Conservation (phyloP, 345 rosid species). For the Acer saccharum region DNA sequence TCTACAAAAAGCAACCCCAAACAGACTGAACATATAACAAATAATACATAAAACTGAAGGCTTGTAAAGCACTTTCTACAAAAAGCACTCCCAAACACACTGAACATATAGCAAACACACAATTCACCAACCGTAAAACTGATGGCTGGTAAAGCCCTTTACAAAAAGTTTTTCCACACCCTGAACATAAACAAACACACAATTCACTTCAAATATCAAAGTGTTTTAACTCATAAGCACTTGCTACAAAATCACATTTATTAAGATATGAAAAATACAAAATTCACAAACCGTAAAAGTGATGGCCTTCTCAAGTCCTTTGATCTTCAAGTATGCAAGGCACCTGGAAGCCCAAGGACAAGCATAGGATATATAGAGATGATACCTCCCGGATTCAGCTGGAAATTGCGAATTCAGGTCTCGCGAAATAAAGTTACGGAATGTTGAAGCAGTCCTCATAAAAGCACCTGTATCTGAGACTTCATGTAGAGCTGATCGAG, state of each 20-base stretch:
- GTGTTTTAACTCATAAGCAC: no score
- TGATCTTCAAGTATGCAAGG: slow-evolving; percentile 76
- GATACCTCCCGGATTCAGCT: slow-evolving; percentile 87
- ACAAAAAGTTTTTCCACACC: no score
- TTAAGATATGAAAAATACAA: neutral
- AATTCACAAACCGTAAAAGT: slow-evolving; percentile 65
- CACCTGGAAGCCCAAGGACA: slow-evolving; percentile 98
- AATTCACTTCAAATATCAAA: no score
- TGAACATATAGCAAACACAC: neutral
- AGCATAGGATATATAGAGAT: slow-evolving; percentile 90
- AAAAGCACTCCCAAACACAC: neutral
- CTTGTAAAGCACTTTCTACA: neutral
- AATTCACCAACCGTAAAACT: neutral
- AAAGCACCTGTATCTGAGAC: slow-evolving; percentile 77
- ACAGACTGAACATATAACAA: neutral
- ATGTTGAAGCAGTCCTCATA: slow-evolving; percentile 75
- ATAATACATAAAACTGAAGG: neutral
- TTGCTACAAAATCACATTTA: no score
- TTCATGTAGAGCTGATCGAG: slow-evolving; percentile 80
- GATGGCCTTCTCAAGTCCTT: slow-evolving; percentile 82
- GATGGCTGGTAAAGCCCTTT: neutral
- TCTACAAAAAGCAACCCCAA: neutral
- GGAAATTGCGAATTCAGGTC: slow-evolving; percentile 70
- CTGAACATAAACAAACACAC: neutral
- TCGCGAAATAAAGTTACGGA: slow-evolving; percentile 65